Evolutionary conservation across 148 eudicot genomes (phyloP).

Genomic region (Silene latifolia): DNA sequence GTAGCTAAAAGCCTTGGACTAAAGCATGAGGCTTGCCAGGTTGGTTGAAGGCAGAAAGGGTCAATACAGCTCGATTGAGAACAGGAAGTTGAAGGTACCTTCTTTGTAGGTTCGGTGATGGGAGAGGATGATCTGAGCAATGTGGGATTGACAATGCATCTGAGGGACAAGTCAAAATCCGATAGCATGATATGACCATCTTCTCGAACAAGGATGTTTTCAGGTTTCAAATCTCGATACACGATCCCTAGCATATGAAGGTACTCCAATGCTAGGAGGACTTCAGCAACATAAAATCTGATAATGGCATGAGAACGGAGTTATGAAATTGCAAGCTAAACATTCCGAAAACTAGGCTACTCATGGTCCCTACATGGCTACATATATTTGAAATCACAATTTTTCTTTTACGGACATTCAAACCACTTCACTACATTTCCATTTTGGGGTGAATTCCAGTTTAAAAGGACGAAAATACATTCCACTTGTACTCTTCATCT

Average conservation of each 20-base stretch:
- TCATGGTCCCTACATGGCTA: not conserved
- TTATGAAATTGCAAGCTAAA: not conserved
- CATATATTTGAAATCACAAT: too few species aligned
- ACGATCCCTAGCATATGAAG: slow-evolving; percentile 88
- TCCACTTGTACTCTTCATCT: too few species aligned
- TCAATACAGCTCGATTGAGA: slow-evolving; percentile 65
- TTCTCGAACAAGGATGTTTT: slow-evolving; percentile 71
- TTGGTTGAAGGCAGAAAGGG: slow-evolving; percentile 73
- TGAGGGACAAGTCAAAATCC: slow-evolving; percentile 72
- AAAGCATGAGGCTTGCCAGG: slow-evolving; percentile 74
- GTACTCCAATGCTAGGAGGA: slow-evolving; percentile 77
- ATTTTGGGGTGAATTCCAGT: too few species aligned
- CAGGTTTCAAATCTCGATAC: slow-evolving; percentile 84
- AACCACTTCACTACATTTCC: too few species aligned
- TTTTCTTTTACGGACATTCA: too few species aligned
- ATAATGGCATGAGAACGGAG: slow-evolving; percentile 3
- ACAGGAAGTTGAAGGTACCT: slow-evolving; percentile 38
- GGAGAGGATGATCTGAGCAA: slow-evolving; percentile 49
- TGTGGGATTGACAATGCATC: slow-evolving; percentile 57
- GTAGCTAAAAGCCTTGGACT: slow-evolving; percentile 50
- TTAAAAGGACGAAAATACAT: too few species aligned
- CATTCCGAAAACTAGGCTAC: not conserved
- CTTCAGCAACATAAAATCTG: slow-evolving; percentile 86
- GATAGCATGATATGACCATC: slow-evolving; percentile 88
- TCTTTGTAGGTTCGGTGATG: slow-evolving; percentile 30